Evolutionary conservation across 2,329 filamentous ascomycete genomes (phyloP).

Genomic region (Conoideocrella luteorostrata): DNA sequence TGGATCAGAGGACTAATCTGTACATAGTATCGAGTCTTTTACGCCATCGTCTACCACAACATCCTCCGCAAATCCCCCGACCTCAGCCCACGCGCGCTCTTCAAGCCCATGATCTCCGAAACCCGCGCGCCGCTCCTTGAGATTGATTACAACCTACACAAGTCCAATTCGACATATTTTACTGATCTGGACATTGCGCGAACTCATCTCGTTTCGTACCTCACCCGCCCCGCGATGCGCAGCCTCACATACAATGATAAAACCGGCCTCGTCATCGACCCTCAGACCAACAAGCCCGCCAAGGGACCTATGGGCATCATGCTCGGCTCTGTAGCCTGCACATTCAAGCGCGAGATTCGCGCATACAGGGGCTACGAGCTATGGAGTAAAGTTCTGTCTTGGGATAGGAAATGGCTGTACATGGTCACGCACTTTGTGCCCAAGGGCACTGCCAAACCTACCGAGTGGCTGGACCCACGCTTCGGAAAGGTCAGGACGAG

Average conservation of each 20-base stretch:
- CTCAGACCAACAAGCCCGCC: slow-evolving; percentile 40
- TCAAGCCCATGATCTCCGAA: slow-evolving; percentile 62
- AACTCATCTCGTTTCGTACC: slow-evolving; percentile 68
- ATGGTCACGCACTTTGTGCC: slow-evolving; percentile 68
- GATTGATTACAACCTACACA: slow-evolving; percentile 82
- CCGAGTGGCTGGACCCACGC: slow-evolving; percentile 43
- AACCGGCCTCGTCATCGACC: slow-evolving; percentile 40
- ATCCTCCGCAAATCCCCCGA: slow-evolving; percentile 40
- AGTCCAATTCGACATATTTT: slow-evolving; percentile 82
- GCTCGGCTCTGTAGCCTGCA: slow-evolving; percentile 67
- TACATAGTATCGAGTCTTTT: slow-evolving; percentile 50
- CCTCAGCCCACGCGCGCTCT: slow-evolving; percentile 58
- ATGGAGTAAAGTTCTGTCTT: slow-evolving; percentile 62
- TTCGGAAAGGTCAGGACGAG: slow-evolving; percentile 36
- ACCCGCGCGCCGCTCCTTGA: slow-evolving; percentile 66
- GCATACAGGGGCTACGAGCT: slow-evolving; percentile 66
- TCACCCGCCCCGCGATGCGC: slow-evolving; percentile 44
- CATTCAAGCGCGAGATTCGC: slow-evolving; percentile 67
- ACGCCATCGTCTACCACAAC: slow-evolving; percentile 49
- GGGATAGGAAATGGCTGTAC: slow-evolving; percentile 81
- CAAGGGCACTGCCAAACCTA: slow-evolving; percentile 50
- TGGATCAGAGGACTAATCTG: neutral
- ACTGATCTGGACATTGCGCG: slow-evolving; percentile 78
- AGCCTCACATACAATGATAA: slow-evolving; percentile 11
- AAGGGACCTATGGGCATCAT: slow-evolving; percentile 54